A percentile compares a stretch with the other conserved stretches of the same genome.
Conservation (phyloP, 1,284 basidiomycete genomes). For the Austroboletus niveus region DNA sequence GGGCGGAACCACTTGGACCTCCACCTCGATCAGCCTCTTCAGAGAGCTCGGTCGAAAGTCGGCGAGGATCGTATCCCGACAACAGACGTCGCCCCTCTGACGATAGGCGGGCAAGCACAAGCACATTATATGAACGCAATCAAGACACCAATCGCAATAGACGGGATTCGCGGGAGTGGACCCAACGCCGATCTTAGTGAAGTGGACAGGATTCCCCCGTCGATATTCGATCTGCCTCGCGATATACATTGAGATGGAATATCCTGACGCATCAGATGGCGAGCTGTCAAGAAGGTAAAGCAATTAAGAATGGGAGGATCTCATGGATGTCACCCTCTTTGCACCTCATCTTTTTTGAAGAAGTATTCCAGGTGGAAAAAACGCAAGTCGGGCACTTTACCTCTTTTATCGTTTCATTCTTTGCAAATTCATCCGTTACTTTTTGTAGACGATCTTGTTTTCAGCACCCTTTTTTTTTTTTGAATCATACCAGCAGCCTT, state of each 20-base stretch:
- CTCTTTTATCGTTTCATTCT: neutral
- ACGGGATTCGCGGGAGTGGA: constrained; percentile 14
- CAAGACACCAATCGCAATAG: constrained; percentile 7
- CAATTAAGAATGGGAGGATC: neutral
- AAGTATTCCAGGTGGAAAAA: neutral
- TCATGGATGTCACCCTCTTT: neutral
- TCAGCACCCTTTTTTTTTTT: neutral
- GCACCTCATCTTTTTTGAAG: neutral
- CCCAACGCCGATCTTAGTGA: constrained; percentile 1
- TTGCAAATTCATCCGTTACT: neutral
- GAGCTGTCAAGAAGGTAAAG: neutral
- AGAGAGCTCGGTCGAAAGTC: constrained; percentile 16
- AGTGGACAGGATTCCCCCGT: neutral
- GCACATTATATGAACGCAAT: constrained; percentile 1
- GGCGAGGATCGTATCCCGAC: constrained; percentile 16
- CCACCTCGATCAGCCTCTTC: constrained; percentile 19
- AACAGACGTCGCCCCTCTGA: constrained; percentile 14
- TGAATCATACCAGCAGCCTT: neutral
- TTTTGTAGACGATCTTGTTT: neutral
- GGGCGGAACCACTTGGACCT: constrained; percentile 23
- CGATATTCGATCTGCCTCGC: neutral
- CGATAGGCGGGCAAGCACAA: constrained; percentile 11
- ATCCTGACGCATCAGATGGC: neutral
- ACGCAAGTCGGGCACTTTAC: neutral
- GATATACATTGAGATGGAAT: neutral